A percentile compares a stretch with the other conserved stretches of the same genome.
These are phyloP conservation scores for Backusella mclennaniae DNA, from an alignment of 192 early-diverging fungal species.

Conservation along the genomic window DNA sequence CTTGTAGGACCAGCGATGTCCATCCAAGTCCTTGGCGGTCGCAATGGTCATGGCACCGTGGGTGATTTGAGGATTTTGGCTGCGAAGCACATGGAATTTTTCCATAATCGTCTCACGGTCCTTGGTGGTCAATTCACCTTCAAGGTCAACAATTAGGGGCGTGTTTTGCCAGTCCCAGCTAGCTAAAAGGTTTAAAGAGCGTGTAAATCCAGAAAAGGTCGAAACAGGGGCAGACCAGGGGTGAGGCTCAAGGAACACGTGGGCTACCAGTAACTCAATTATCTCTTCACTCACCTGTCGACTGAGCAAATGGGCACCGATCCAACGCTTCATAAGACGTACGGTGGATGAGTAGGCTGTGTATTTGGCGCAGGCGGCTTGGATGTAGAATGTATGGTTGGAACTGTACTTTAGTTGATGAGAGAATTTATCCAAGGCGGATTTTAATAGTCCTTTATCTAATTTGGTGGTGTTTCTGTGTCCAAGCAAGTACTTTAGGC, in stretches of 20 bases:
- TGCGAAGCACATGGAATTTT: slow-evolving; percentile 59
- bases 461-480: slow-evolving; percentile 43
- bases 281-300: slow-evolving; percentile 70
- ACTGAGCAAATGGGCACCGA: slow-evolving; percentile 78
- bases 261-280: slow-evolving; percentile 72
- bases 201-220: slow-evolving; percentile 73
- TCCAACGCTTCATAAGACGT: slow-evolving; percentile 89
- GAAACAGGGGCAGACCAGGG: slow-evolving; percentile 60
- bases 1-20: slow-evolving; percentile 56
- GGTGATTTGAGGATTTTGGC: slow-evolving; percentile 37
- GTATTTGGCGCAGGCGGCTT: slow-evolving; percentile 71
- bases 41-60: slow-evolving; percentile 65
- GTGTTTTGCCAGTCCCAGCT: slow-evolving; percentile 76
- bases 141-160: slow-evolving; percentile 78
- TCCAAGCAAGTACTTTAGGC: slow-evolving; percentile 56
- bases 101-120: slow-evolving; percentile 41
- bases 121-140: slow-evolving; percentile 54
- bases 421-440: slow-evolving; percentile 50
- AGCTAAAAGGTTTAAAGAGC: slow-evolving; percentile 70
- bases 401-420: slow-evolving; percentile 47
- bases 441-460: slow-evolving; percentile 46
- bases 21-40: slow-evolving; percentile 59
- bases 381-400: slow-evolving; percentile 63
- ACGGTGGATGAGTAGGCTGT: slow-evolving; percentile 78
- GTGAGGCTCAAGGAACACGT: slow-evolving; percentile 66